These are phyloP conservation scores for Volvox africanus DNA, from an alignment of 139 green algal species.

Conservation along the genomic window DNA sequence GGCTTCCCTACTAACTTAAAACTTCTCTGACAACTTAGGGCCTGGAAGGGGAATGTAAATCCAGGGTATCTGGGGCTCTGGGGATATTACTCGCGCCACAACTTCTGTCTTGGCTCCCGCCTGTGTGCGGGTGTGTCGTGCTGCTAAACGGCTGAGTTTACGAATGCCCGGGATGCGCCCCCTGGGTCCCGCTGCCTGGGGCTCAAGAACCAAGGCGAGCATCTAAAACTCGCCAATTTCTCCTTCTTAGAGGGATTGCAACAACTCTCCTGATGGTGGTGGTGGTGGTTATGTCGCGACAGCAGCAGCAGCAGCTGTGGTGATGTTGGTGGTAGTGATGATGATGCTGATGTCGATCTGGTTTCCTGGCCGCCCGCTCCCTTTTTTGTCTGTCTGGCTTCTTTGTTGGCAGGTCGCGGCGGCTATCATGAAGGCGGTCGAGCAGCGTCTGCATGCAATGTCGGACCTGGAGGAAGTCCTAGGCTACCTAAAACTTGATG, in stretches of 20 bases:
- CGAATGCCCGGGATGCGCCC: too few relatives aligned
- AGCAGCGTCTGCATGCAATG: constrained; percentile 64
- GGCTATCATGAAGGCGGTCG: constrained; percentile 59
- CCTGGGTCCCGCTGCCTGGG: too few relatives aligned
- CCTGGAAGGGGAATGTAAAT: too few relatives aligned
- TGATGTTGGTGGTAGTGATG: neutral
- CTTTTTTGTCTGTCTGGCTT: too few relatives aligned
- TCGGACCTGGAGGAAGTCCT: constrained; percentile 81
- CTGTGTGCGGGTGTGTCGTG: neutral
- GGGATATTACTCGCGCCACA: too few relatives aligned
- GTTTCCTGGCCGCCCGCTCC: constrained; percentile 33
- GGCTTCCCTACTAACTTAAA: too few relatives aligned
- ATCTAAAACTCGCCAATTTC: too few relatives aligned
- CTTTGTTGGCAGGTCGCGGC: constrained; percentile 73
- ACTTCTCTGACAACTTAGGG: too few relatives aligned
- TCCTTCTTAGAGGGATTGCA: neutral
- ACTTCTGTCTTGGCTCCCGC: too few relatives aligned
- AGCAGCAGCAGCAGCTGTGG: neutral
- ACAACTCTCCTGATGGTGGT: neutral
- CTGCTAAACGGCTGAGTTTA: too few relatives aligned
- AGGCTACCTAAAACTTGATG: constrained; percentile 69
- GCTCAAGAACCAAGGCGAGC: too few relatives aligned
- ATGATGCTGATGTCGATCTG: neutral
- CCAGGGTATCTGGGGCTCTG: too few relatives aligned
- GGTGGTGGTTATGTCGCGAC: neutral